Evolutionary conservation across 495 filamentous ascomycete species (phyloP).

Genomic region (Lentithecium fluviatile): DNA sequence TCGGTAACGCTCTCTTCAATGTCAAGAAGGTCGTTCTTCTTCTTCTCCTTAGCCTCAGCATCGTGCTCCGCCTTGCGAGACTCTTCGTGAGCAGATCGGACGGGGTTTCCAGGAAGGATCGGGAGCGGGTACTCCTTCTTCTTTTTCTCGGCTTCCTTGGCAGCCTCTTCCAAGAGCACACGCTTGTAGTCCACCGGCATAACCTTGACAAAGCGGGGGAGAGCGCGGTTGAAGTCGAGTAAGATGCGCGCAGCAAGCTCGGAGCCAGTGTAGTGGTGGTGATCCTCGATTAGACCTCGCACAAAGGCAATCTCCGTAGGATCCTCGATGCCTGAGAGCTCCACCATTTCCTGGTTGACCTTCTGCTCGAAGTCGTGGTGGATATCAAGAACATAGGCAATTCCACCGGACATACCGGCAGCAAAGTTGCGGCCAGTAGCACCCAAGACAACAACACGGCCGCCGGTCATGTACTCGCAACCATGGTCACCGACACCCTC

Average conservation of each 20-base stretch:
- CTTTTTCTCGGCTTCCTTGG: slow-evolving; percentile 81
- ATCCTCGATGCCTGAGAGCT: slow-evolving; percentile 83
- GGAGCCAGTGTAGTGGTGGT: slow-evolving; percentile 98
- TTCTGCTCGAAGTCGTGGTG: slow-evolving; percentile 89
- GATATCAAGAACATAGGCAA: slow-evolving; percentile 94
- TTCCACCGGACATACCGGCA: slow-evolving; percentile 98
- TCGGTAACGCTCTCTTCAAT: slow-evolving; percentile 94
- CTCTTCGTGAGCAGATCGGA: slow-evolving; percentile 50
- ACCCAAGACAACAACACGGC: slow-evolving; percentile 85
- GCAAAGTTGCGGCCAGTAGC: slow-evolving; percentile 98
- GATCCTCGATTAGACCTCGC: slow-evolving; percentile 92
- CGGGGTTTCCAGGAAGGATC: slow-evolving; percentile 62
- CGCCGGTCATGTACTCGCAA: slow-evolving; percentile 99
- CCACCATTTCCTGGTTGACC: slow-evolving; percentile 99
- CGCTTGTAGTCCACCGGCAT: slow-evolving; percentile 98
- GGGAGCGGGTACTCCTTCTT: slow-evolving; percentile 79
- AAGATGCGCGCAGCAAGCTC: slow-evolving; percentile 93
- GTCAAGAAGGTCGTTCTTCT: slow-evolving; percentile 83
- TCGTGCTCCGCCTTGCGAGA: slow-evolving; percentile 63
- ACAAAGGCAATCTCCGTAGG: slow-evolving; percentile 90
- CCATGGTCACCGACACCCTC: slow-evolving; percentile 98
- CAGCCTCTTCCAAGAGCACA: slow-evolving; percentile 80
- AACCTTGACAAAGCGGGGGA: slow-evolving; percentile 91
- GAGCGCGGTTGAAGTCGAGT: slow-evolving; percentile 93
- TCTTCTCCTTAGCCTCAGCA: slow-evolving; percentile 53